Percentiles rank a stretch among this genome's conserved stretches.
Evolutionary conservation across 345 rosid genomes (phyloP).

Genomic region (Eucalyptus decipiens): DNA sequence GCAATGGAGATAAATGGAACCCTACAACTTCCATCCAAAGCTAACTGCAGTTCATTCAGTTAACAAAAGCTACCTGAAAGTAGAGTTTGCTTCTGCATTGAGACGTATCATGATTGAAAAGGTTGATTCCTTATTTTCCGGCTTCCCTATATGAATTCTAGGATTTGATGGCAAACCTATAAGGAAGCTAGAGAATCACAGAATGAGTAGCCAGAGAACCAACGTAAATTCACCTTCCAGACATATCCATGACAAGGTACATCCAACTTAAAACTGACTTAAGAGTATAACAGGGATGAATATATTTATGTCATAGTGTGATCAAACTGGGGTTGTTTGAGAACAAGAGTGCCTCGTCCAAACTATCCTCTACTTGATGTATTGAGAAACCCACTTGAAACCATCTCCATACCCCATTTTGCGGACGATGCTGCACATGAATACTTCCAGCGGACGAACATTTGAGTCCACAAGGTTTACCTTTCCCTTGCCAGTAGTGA

Average conservation of each 20-base stretch:
- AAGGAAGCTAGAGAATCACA: not conserved
- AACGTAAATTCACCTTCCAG: not conserved
- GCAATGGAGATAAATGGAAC: not conserved
- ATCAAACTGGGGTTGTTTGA: not conserved
- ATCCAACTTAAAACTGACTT: not conserved
- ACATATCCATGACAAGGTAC: not conserved
- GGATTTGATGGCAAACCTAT: not conserved
- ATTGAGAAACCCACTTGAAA: conserved; percentile 77
- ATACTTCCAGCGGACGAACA: conserved; percentile 71
- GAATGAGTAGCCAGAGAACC: not conserved
- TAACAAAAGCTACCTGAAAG: not conserved
- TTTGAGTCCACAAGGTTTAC: conserved; percentile 55
- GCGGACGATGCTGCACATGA: conserved; percentile 84
- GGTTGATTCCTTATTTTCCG: not conserved
- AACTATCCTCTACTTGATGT: conserved; percentile 39
- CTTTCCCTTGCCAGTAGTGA: conserved; percentile 77
- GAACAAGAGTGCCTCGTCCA: not conserved
- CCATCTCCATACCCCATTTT: conserved; percentile 89
- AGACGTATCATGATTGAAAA: not conserved
- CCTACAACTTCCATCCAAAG: not conserved
- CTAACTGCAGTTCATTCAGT: not conserved
- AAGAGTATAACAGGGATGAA: not conserved
- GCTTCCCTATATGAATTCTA: not conserved
- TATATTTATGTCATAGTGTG: not conserved
- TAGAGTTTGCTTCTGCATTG: not conserved